These are phyloP conservation scores for Codiaeum variegatum DNA, from an alignment of 441 rosid species.

Conservation along the genomic window DNA sequence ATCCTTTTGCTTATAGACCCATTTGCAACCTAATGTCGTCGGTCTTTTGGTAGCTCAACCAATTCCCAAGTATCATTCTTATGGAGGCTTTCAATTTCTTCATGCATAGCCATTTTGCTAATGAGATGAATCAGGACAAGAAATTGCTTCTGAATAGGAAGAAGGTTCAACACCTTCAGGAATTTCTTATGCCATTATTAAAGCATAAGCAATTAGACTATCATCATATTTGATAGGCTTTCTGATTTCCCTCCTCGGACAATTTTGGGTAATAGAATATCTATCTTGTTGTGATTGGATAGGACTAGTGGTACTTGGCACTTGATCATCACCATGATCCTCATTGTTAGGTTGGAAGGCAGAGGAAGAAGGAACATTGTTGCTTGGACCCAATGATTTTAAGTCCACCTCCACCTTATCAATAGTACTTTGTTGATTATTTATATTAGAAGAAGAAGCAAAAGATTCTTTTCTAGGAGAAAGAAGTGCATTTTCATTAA, in stretches of 20 bases:
- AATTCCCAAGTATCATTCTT: conserved; percentile 19
- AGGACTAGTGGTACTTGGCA: no score
- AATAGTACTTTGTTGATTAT: no score
- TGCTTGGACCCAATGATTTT: no score
- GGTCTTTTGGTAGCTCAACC: neutral
- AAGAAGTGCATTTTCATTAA: neutral
- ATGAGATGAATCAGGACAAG: neutral
- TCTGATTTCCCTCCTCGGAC: neutral
- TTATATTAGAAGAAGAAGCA: neutral
- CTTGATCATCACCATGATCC: neutral
- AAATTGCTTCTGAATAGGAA: neutral
- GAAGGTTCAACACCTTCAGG: no score
- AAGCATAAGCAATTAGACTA: neutral
- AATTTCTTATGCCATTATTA: neutral
- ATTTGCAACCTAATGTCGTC: neutral
- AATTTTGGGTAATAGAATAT: neutral
- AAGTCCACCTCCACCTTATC: neutral
- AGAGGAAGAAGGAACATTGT: no score
- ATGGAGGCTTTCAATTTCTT: conserved; percentile 1
- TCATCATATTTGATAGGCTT: neutral
- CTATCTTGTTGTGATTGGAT: neutral
- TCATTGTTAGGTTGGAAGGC: neutral
- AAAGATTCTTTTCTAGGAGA: neutral
- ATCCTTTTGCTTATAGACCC: neutral
- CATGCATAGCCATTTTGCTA: no score